These are phyloP conservation scores for Dovyalis caffra DNA, from an alignment of 345 rosid species.

Conservation along the genomic window DNA sequence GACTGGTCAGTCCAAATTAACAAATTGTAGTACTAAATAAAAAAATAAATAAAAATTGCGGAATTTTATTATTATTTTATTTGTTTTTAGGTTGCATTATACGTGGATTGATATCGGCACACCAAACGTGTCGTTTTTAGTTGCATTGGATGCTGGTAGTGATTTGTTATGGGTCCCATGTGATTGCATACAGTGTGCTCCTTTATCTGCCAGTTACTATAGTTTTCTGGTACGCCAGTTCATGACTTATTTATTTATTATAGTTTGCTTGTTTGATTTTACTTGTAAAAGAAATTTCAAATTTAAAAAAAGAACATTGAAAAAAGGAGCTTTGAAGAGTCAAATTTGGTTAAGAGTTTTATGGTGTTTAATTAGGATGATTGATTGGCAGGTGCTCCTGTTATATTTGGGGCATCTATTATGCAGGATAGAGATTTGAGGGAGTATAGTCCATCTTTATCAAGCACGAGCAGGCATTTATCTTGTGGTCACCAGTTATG, in stretches of 20 bases:
- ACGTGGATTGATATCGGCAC: constrained; percentile 84
- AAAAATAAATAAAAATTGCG: no score
- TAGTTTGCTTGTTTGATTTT: neutral
- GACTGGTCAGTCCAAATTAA: constrained; percentile 49
- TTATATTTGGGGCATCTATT: no score
- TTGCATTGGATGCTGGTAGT: constrained; percentile 82
- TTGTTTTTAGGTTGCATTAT: constrained; percentile 61
- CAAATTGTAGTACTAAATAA: no score
- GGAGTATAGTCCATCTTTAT: constrained; percentile 68
- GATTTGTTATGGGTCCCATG: constrained; percentile 92
- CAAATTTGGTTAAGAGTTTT: constrained; percentile 44
- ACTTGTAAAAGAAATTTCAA: neutral
- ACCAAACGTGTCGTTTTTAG: constrained; percentile 73
- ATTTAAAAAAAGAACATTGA: no score
- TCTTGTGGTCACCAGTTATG: constrained; percentile 75
- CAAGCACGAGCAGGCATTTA: constrained; percentile 67
- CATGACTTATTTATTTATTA: neutral
- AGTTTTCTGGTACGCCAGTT: constrained; percentile 51
- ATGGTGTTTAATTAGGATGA: constrained; percentile 73
- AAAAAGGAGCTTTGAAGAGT: no score
- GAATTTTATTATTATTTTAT: no score
- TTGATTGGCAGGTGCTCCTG: constrained; percentile 99
- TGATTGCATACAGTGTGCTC: constrained; percentile 77
- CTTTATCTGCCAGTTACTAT: constrained; percentile 60
- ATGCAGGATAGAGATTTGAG: constrained; percentile 87